phyloP scores from a whole-genome alignment of 305 asterid species.

The Solanum hybrid region DNA sequence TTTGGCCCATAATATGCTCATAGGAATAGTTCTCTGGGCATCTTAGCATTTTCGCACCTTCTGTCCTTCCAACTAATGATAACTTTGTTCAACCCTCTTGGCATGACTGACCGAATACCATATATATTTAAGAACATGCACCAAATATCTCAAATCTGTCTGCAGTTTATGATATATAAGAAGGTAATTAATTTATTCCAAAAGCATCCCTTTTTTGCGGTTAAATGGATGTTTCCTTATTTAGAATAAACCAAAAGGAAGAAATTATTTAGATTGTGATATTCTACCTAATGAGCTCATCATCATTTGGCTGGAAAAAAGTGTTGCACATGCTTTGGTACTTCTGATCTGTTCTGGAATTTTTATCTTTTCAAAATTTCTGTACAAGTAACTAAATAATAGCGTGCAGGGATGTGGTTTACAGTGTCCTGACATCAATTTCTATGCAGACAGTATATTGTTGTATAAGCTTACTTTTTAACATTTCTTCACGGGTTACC shows the following conservation, averaged over 20 bases:
- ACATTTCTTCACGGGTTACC: not conserved
- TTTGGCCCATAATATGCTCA: not conserved
- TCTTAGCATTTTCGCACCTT: not conserved
- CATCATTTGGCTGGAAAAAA: not conserved
- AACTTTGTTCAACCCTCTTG: not conserved
- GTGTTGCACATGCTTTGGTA: not conserved
- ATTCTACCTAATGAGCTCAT: not conserved
- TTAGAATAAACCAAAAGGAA: not conserved
- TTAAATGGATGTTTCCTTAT: not conserved
- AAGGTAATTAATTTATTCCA: not conserved
- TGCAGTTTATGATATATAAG: not conserved
- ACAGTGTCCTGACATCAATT: not conserved
- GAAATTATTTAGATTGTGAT: not conserved
- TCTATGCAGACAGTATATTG: not conserved
- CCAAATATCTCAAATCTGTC: not conserved
- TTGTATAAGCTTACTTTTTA: not conserved
- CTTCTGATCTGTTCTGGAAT: not conserved
- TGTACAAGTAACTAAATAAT: not conserved
- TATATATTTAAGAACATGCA: not conserved
- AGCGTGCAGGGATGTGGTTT: not conserved
- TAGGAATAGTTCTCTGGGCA: not conserved
- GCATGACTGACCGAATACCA: not conserved
- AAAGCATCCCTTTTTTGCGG: not conserved
- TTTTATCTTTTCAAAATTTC: not conserved
- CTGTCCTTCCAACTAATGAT: not conserved